These are phyloP conservation scores for Pestalotiopsis sp. DNA, from an alignment of 2,329 filamentous ascomycete species.

Conservation along the genomic window DNA sequence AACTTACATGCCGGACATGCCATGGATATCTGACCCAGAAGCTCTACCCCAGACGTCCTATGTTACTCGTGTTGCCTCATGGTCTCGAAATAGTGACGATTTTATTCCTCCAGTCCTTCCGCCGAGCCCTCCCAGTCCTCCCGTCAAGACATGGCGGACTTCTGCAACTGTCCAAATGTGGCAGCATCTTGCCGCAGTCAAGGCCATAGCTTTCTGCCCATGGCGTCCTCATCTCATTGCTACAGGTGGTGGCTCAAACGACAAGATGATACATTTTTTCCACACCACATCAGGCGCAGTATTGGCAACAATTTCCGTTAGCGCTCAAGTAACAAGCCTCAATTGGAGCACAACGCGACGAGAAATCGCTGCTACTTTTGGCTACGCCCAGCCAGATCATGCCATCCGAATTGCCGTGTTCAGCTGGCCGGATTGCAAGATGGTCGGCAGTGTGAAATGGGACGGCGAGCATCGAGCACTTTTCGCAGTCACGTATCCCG, in stretches of 20 bases:
- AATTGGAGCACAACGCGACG: slow-evolving; percentile 85
- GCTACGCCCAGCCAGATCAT: slow-evolving; percentile 90
- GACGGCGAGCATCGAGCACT: slow-evolving; percentile 77
- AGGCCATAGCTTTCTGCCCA: slow-evolving; percentile 95
- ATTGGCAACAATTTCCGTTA: slow-evolving; percentile 88
- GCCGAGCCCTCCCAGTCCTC: neutral
- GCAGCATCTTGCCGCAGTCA: slow-evolving; percentile 84
- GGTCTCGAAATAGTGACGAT: neutral
- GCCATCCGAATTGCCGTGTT: slow-evolving; percentile 89
- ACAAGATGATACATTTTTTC: slow-evolving; percentile 95
- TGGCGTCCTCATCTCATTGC: slow-evolving; percentile 89
- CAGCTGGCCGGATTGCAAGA: slow-evolving; percentile 88
- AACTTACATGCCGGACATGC: neutral
- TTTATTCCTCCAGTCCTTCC: neutral
- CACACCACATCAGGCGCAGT: slow-evolving; percentile 82
- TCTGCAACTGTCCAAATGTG: slow-evolving; percentile 72
- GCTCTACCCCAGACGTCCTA: neutral
- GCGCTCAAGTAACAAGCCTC: slow-evolving; percentile 89
- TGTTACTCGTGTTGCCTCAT: neutral
- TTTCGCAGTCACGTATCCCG: slow-evolving; percentile 85
- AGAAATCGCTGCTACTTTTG: slow-evolving; percentile 92
- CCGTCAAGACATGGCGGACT: slow-evolving; percentile 50
- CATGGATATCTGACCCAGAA: neutral
- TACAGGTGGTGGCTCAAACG: slow-evolving; percentile 90
- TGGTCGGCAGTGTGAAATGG: slow-evolving; percentile 86